phyloP scores from a whole-genome alignment of 2,329 filamentous ascomycete genomes.

The Hypoxylon sp. region DNA sequence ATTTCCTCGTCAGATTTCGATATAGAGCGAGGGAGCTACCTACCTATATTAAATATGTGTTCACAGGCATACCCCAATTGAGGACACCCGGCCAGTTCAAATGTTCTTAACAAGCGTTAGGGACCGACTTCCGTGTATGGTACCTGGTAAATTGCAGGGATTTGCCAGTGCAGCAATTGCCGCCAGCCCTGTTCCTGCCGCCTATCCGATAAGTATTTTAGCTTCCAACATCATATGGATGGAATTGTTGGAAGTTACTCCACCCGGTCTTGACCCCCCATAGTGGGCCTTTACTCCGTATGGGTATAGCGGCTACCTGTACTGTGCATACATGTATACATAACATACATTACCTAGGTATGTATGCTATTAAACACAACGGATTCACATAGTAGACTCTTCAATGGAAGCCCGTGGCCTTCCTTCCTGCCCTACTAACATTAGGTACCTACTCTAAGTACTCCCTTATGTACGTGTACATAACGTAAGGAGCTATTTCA shows the following conservation, averaged over 20 bases:
- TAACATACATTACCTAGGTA: too few relatives aligned
- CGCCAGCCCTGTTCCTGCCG: conserved; percentile 8
- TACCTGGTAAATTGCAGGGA: conserved; percentile 22
- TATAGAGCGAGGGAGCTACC: conserved; percentile 10
- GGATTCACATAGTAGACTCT: too few relatives aligned
- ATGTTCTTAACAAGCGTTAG: conserved; percentile 11
- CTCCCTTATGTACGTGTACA: background rate
- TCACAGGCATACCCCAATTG: conserved; percentile 22
- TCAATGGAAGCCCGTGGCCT: too few relatives aligned
- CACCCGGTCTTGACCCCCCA: too few relatives aligned
- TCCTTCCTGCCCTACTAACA: conserved; percentile 16
- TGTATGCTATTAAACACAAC: too few relatives aligned
- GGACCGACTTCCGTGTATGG: conserved; percentile 15
- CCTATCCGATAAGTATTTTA: conserved; percentile 12
- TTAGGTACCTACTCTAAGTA: background rate
- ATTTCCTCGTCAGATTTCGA: conserved; percentile 7
- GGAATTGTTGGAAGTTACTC: too few relatives aligned
- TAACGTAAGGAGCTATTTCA: too few relatives aligned
- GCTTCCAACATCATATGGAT: background rate
- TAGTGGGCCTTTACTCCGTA: too few relatives aligned
- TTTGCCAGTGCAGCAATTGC: background rate
- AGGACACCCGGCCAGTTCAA: conserved; percentile 31
- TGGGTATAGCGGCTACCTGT: too few relatives aligned
- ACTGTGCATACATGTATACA: too few relatives aligned
- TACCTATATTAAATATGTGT: conserved; percentile 22